Base-by-base conservation (phyloP, 2,329 filamentous ascomycete genomes). In the Sporothrix variecibatus region DNA sequence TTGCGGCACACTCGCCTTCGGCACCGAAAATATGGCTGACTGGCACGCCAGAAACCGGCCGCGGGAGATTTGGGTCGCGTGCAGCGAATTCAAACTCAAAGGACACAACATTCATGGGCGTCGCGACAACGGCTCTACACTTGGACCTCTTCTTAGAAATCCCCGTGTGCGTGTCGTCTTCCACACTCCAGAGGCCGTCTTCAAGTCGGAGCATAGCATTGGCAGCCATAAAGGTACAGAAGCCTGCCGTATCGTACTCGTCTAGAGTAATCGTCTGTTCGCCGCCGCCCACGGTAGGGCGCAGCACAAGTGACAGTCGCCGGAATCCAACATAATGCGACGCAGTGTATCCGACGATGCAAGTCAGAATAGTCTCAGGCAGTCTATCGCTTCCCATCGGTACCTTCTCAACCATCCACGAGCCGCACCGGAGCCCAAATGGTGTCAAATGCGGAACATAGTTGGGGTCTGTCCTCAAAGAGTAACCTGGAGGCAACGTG, bases 161-260 rank as follows among this genome's bases (percentile, higher is more conserved):
- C 11, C 23, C n/a, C 4, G 34, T 9, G 11, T 53, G 43, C 26
- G 34, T 23, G n/a, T 80, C 81, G 4, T 79, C 78, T 3, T 80
- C 80, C 4, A 83, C 80, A 0, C 80, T 79, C 83, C 84, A 87
- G 20, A 88, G 77, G 85, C 80, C 81, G 65, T 88, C 83, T 77
- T 90, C 88, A 83, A 87, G 90, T 70, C 86, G 84, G 17, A 90
- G 80, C 76, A 89, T 88, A 0, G 88, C 84, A 76, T 89, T 87
- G 0, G 84, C 80, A 0, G 83, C 83, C 20, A 90, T 82, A 75
- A 84, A 83, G 15, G 87, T 78, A 76, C 88, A 90, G 20, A 87
- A 83, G 0, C 86, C 85, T 49, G 82, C 81, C 1, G 81, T 79
- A 71, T 90, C 87, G 1, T 77, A 75, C 23, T 80, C 75, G 34